Percentiles rank a stretch among this genome's conserved stretches.
These are phyloP conservation scores for Patellifolia procumbens DNA, from an alignment of 179 eudicot genomes.

Conservation along the genomic window DNA sequence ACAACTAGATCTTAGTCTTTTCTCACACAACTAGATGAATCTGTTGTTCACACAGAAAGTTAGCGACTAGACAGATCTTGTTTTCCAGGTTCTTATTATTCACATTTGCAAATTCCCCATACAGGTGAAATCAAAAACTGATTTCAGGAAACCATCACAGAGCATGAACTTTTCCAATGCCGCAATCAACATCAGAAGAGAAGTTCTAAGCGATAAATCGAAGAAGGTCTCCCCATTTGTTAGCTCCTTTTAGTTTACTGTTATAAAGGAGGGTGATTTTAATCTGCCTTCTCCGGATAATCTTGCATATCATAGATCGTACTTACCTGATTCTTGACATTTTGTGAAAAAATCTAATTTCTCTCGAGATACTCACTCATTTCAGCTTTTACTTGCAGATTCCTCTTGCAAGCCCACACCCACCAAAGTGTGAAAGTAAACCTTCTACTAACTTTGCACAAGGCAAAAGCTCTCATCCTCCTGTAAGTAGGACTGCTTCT, in stretches of 20 bases:
- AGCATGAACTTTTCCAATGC: slow-evolving; percentile 32
- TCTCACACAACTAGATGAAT: not conserved
- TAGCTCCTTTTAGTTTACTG: not conserved
- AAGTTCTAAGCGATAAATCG: slow-evolving; percentile 28
- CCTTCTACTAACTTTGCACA: slow-evolving; percentile 26
- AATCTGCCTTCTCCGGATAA: not conserved
- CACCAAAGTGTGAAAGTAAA: slow-evolving; percentile 40
- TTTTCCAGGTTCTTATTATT: slow-evolving; percentile 7
- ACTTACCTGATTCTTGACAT: not conserved
- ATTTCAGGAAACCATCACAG: slow-evolving; percentile 32
- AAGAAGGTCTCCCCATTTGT: slow-evolving; percentile 38
- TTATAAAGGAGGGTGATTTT: not conserved
- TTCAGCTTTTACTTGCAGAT: slow-evolving; percentile 38
- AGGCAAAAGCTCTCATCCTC: slow-evolving; percentile 36
- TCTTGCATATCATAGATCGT: not conserved
- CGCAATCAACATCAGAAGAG: slow-evolving; percentile 24
- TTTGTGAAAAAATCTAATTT: not conserved
- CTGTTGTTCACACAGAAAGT: not conserved
- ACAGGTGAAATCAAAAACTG: slow-evolving; percentile 44
- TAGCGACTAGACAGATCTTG: not conserved
- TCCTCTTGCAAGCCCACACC: slow-evolving; percentile 28
- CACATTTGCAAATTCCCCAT: slow-evolving; percentile 10
- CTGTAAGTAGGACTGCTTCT: slow-evolving; percentile 37
- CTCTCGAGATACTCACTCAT: not conserved
- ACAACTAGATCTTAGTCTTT: not conserved